Conservation (phyloP, 176 grass and related monocot genomes). For the Olyra latifolia region DNA sequence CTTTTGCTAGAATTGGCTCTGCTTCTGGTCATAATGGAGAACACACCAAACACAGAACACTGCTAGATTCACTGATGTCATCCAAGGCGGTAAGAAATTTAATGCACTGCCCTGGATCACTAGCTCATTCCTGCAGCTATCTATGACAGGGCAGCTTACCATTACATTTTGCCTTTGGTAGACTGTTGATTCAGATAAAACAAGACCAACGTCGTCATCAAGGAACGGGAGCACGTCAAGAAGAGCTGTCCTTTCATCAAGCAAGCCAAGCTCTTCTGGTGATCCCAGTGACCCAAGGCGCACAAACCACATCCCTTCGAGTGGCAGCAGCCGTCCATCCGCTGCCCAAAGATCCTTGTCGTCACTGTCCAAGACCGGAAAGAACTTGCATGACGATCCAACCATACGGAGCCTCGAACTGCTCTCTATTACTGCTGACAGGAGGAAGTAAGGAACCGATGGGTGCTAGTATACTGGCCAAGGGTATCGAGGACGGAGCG, state of each 20-base stretch:
- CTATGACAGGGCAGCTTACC: constrained; percentile 1
- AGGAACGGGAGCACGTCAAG: constrained; percentile 49
- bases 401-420: constrained; percentile 50
- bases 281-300: constrained; percentile 40
- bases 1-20: constrained; percentile 52
- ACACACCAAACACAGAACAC: constrained; percentile 52
- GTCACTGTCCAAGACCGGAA: constrained; percentile 34
- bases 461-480: neutral
- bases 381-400: constrained; percentile 44
- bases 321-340: constrained; percentile 28
- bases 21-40: constrained; percentile 48
- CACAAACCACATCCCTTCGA: constrained; percentile 33
- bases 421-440: constrained; percentile 52
- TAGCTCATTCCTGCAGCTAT: neutral
- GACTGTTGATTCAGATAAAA: constrained; percentile 35
- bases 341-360: constrained; percentile 46
- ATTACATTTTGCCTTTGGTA: neutral
- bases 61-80: constrained; percentile 44
- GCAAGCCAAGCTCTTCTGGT: constrained; percentile 45
- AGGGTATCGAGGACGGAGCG: neutral
- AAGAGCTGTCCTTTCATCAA: constrained; percentile 46
- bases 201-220: constrained; percentile 39
- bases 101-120: neutral
- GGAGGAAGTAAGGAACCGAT: constrained; percentile 44
- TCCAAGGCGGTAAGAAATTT: constrained; percentile 33